Percentiles rank a stretch among this genome's conserved stretches.
These are phyloP conservation scores for Auricularia sp. DNA, from an alignment of 768 basidiomycete species.

Conservation along the genomic window DNA sequence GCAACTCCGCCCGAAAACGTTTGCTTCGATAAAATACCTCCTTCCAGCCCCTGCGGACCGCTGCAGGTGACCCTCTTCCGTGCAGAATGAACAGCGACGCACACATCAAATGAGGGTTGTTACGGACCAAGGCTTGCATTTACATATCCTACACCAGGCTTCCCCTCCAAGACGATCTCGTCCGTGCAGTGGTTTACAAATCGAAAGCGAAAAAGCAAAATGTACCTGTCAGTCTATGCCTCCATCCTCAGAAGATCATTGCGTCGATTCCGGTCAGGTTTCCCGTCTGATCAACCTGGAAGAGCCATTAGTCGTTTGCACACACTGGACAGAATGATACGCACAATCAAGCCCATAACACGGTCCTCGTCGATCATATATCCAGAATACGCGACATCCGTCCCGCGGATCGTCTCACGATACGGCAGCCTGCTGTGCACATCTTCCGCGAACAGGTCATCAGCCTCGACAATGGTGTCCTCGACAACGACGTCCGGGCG, in stretches of 20 bases:
- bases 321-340: conserved; percentile 6
- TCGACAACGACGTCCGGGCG: background rate
- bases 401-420: conserved; percentile 17
- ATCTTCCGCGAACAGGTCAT: conserved; percentile 14
- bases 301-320: background rate
- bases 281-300: background rate
- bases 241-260: background rate
- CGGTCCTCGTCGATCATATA: conserved; percentile 35
- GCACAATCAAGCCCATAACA: conserved; percentile 31
- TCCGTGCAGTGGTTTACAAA: background rate
- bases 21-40: no score
- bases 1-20: no score
- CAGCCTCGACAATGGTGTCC: conserved; percentile 5
- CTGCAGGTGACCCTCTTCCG: no score
- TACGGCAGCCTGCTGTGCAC: conserved; percentile 25
- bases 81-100: no score
- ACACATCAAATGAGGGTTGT: no score
- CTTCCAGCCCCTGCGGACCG: no score
- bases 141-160: no score
- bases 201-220: background rate
- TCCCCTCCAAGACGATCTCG: no score
- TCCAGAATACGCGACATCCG: conserved; percentile 24
- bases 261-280: background rate
- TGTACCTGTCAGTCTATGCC: background rate
- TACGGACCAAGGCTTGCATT: no score